Base-by-base conservation (phyloP, 305 asterid genomes). In the Solanum hybrid region DNA sequence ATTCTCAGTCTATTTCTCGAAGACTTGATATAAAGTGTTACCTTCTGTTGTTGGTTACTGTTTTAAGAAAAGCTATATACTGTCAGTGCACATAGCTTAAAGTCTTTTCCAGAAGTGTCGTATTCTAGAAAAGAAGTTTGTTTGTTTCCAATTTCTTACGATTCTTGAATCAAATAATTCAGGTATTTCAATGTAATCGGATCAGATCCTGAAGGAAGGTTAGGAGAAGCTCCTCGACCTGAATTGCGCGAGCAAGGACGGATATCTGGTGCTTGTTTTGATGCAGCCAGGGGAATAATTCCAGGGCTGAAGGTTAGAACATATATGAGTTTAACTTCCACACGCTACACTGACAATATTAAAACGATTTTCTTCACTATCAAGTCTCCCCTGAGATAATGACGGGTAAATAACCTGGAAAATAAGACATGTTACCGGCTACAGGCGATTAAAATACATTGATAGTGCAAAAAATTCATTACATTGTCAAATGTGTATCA, bases 171-270 rank as follows among this genome's bases (percentile, higher is more conserved):
- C 36, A 75, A 78, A 90, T 86, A 67, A 84, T 88, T 93, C 91
- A 96, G 99, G 93, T 97, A 97, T 94, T 97, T 97, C 93, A 96
- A 97, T 36, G 99, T 97, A 92, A 95, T 97, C 87, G 98, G 99
- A 26, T 97, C 98, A 3, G 98, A 97, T 76, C 99, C 97, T 20
- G 98, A 95, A 78, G 98, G 98, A 83, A 91, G 94, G 78, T 89
- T 97, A 4, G 98, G 99, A 51, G 99, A 97, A 93, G 95, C 99
- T 73, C 99, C 99, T 51, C 92, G 95, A 22, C 98, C 99, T 2
- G 99, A 96, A 89, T 87, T 97, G 87, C 95, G 99, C 0, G 99
- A 97, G 34, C 98, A 97, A 92, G 99, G 99, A 22, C 94, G 99
- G 83, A 97, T 97, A 86, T 97, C 99, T 2, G 99, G 98, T 37